Conservation (phyloP, 495 filamentous ascomycete species). For the Xylaria venustula region DNA sequence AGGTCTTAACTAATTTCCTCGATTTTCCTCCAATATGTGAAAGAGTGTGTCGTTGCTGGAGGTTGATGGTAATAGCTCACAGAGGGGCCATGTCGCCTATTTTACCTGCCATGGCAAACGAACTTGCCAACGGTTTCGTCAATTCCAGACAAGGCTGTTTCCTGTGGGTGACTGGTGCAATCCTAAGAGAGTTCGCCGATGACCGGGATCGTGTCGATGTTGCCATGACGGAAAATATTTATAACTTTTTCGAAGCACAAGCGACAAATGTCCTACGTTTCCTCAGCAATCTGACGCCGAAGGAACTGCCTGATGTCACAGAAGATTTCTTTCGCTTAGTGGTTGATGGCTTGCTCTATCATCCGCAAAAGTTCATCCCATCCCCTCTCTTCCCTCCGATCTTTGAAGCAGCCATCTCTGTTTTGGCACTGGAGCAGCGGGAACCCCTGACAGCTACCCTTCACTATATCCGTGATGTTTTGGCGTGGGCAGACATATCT, state of each 20-base stretch:
- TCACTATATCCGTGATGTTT: slow-evolving; percentile 89
- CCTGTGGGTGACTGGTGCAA: slow-evolving; percentile 92
- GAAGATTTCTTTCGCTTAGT: slow-evolving; percentile 97
- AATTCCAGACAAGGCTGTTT: slow-evolving; percentile 92
- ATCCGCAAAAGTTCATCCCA: slow-evolving; percentile 74
- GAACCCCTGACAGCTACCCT: slow-evolving; percentile 88
- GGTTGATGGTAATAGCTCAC: slow-evolving; percentile 94
- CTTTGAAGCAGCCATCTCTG: slow-evolving; percentile 80
- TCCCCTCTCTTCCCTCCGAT: slow-evolving; percentile 77
- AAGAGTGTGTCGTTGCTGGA: slow-evolving; percentile 89
- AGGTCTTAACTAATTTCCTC: slow-evolving; percentile 81
- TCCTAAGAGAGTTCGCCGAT: slow-evolving; percentile 91
- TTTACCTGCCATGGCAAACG: slow-evolving; percentile 79
- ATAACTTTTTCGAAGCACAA: slow-evolving; percentile 92
- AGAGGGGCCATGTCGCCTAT: slow-evolving; percentile 83
- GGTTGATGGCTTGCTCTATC: slow-evolving; percentile 87
- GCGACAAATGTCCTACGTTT: slow-evolving; percentile 81
- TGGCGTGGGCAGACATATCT: slow-evolving; percentile 74
- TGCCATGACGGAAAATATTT: slow-evolving; percentile 83
- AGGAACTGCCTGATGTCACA: slow-evolving; percentile 93
- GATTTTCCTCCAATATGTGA: slow-evolving; percentile 85
- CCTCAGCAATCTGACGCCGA: slow-evolving; percentile 80
- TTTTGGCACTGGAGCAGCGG: slow-evolving; percentile 82
- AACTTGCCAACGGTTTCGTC: slow-evolving; percentile 79
- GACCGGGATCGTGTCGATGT: slow-evolving; percentile 81